Percentiles rank a stretch among this genome's conserved stretches.
These are phyloP conservation scores for Aspergillus sp. DNA, from an alignment of 2,329 filamentous ascomycete genomes.

Conservation along the genomic window DNA sequence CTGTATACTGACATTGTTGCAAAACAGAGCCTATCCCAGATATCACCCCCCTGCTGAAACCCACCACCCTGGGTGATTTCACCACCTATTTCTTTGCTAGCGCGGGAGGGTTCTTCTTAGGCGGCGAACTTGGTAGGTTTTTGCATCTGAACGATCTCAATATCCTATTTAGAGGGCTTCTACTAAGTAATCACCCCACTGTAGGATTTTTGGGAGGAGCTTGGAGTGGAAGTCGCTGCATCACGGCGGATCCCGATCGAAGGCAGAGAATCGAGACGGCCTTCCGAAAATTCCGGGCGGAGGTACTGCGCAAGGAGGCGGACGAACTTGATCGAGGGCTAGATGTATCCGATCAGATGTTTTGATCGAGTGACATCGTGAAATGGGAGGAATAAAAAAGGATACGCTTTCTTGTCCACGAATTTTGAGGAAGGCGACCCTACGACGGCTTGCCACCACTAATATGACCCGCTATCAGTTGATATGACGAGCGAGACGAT, in stretches of 20 bases:
- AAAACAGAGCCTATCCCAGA: conserved; percentile 61
- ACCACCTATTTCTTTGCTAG: conserved; percentile 66
- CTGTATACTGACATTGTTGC: neutral
- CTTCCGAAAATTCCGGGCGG: conserved; percentile 63
- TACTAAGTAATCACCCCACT: neutral
- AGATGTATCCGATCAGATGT: conserved; percentile 30
- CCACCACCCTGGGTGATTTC: conserved; percentile 60
- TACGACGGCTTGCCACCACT: too few relatives aligned
- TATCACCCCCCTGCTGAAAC: conserved; percentile 58
- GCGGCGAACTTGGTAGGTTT: conserved; percentile 56
- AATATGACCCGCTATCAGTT: too few relatives aligned
- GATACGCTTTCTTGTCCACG: neutral
- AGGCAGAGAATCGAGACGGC: conserved; percentile 62
- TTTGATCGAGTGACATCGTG: conserved; percentile 6
- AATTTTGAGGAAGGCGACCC: neutral
- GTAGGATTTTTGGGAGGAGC: conserved; percentile 59
- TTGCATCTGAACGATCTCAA: too few relatives aligned
- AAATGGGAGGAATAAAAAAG: neutral
- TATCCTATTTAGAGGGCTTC: too few relatives aligned
- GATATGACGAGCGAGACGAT: too few relatives aligned
- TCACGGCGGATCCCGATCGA: conserved; percentile 57
- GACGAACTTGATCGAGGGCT: conserved; percentile 53
- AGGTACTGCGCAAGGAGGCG: conserved; percentile 63
- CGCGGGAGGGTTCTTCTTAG: conserved; percentile 63
- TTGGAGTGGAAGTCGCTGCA: conserved; percentile 54